A percentile compares a stretch with the other conserved stretches of the same genome.
phyloP scores from a whole-genome alignment of 148 eudicot genomes.

The Selenicereus undatus region DNA sequence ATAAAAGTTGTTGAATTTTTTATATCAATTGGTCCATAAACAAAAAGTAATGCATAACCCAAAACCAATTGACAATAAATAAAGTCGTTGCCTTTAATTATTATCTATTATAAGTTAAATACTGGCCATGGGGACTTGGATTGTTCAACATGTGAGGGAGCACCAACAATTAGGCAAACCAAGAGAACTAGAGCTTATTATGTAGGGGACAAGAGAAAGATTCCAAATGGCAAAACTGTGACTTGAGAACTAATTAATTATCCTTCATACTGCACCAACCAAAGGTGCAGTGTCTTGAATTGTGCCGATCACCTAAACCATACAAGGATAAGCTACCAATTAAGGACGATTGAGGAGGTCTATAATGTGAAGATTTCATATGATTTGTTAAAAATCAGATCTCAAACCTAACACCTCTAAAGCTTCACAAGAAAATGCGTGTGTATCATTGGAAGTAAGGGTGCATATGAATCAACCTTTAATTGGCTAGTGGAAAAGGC shows the following conservation, averaged over 20 bases:
- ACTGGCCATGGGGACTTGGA: neutral
- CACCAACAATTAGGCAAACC: neutral
- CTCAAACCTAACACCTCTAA: conserved; percentile 2
- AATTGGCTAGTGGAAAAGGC: too few species aligned
- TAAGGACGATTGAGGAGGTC: neutral
- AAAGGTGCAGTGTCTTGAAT: neutral
- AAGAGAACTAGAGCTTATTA: neutral
- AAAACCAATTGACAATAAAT: too few species aligned
- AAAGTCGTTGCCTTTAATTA: too few species aligned
- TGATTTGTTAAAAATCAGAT: neutral
- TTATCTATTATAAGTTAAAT: neutral
- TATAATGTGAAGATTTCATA: neutral
- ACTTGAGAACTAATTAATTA: too few species aligned
- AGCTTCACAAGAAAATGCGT: neutral
- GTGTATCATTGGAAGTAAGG: neutral
- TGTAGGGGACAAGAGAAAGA: too few species aligned
- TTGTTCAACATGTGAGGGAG: conserved; percentile 16
- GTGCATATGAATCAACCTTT: too few species aligned
- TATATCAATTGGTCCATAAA: too few species aligned
- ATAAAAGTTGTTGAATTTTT: too few species aligned
- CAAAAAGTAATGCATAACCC: too few species aligned
- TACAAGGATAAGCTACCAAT: neutral
- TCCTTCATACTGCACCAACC: neutral
- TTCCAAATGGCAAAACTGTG: too few species aligned
- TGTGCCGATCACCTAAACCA: neutral